phyloP scores from a whole-genome alignment of 2,329 filamentous ascomycete species.

The Colletotrichum cereale region DNA sequence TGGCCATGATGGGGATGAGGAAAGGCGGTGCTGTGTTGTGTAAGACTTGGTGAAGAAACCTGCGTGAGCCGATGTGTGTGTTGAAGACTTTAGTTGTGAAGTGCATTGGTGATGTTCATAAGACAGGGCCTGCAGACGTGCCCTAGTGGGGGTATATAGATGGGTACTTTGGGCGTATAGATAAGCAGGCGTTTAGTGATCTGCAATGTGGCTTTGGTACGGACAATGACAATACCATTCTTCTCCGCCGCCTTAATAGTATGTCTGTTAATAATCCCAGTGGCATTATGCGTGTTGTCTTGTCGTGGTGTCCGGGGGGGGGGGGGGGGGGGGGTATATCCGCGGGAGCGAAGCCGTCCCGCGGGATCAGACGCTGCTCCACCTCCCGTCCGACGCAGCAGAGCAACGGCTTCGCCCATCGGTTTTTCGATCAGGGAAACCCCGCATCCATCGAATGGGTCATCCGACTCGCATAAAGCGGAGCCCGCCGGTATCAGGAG shows the following conservation, averaged over 20 bases:
- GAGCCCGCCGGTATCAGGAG: conserved; percentile 5
- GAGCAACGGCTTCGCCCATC: neutral
- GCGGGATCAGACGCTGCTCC: conserved; percentile 1
- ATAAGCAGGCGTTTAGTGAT: neutral
- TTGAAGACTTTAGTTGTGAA: neutral
- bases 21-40: neutral
- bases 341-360: conserved; percentile 24
- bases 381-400: neutral
- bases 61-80: neutral
- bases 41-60: conserved; percentile 4
- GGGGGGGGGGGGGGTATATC: neutral
- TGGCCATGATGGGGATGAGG: conserved; percentile 19
- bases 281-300: neutral
- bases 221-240: neutral
- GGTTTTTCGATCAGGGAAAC: neutral
- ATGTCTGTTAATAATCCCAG: neutral
- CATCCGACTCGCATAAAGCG: no score
- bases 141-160: neutral
- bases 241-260: neutral
- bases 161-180: neutral
- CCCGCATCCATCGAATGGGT: neutral
- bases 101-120: neutral
- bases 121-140: neutral
- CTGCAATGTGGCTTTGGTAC: neutral
- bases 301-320: neutral